phyloP scores from a whole-genome alignment of 306 rosid genomes.

The Inga oerstediana region DNA sequence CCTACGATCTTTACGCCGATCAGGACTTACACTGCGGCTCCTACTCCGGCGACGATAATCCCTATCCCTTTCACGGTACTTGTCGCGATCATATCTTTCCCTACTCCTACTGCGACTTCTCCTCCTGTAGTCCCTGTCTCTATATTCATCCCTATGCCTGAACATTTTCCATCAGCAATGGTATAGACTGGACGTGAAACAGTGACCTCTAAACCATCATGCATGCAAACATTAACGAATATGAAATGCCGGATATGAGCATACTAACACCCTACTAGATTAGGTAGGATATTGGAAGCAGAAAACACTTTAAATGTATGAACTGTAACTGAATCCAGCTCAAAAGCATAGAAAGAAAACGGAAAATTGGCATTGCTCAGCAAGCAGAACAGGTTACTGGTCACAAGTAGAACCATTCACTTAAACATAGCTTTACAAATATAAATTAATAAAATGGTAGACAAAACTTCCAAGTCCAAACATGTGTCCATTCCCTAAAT shows the following conservation, averaged over 20 bases:
- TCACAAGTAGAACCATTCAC: neutral
- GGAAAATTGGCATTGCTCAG: neutral
- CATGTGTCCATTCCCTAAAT: neutral
- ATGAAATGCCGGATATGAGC: neutral
- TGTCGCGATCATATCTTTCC: slow-evolving; percentile 65
- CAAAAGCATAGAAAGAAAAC: neutral
- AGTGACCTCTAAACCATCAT: neutral
- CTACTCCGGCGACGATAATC: slow-evolving; percentile 57
- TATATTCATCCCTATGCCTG: slow-evolving; percentile 65
- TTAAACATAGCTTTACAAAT: neutral
- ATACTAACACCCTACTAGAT: neutral
- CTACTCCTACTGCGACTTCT: slow-evolving; percentile 74
- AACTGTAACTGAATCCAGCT: neutral
- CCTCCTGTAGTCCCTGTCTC: slow-evolving; percentile 56
- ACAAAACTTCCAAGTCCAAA: neutral
- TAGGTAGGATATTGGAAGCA: neutral
- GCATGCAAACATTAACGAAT: neutral
- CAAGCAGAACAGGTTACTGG: neutral
- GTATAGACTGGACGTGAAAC: neutral
- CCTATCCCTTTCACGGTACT: slow-evolving; percentile 53
- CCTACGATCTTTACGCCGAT: slow-evolving; percentile 43
- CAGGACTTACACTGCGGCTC: slow-evolving; percentile 69
- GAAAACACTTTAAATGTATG: neutral
- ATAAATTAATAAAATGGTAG: neutral
- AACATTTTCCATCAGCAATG: slow-evolving; percentile 14